Base-by-base conservation (phyloP, 768 basidiomycete species). In the Russula lepida region DNA sequence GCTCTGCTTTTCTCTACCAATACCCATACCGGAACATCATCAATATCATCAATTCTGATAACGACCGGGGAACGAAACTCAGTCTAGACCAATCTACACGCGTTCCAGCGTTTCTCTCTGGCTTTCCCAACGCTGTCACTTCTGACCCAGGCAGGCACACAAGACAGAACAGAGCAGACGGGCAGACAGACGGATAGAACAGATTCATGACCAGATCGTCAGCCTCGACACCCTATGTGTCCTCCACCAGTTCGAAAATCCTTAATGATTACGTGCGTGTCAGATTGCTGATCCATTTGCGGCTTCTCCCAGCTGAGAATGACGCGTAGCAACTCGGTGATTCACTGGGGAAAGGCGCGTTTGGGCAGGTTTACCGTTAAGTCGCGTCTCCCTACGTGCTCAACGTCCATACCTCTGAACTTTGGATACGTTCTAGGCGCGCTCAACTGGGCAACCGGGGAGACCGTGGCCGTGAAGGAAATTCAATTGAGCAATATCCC, bases 381-480 rank as follows among this genome's bases (percentile, higher is more conserved):
- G 91, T 84, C 46, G 59, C 50, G 49, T 51, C 0, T 27, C 23
- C 27, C 21, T 46, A 15, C 33, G 44, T 19, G 44, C 3, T 9
- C 48, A 17, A 15, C 25, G 46, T 4, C 9, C 21, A 25, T 32
- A 32, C 13, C 30, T 6, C 50, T 50, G 35, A 56, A 28, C 28
- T 37, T 21, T 4, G 60, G 47, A 39, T 21, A 41, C 49, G n/a
- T 50, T 37, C 43, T 66, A 92, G 90, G 90, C 66, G 90, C 89
- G 51, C 76, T 95, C 70, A 95, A 95, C 69, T 94, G 92, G 88
- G 88, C 90, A 17, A 98, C 93, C 27, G 97, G 97, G 27, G 97
- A 98, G 77, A 97, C 95, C 2, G 95, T 98, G 44, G 97, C 97
- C 3, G 89, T 99, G 69, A 99, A 99, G 79, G 95, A 98, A 74